phyloP scores from a whole-genome alignment of 345 rosid genomes.

The Citrus mangshanensis region DNA sequence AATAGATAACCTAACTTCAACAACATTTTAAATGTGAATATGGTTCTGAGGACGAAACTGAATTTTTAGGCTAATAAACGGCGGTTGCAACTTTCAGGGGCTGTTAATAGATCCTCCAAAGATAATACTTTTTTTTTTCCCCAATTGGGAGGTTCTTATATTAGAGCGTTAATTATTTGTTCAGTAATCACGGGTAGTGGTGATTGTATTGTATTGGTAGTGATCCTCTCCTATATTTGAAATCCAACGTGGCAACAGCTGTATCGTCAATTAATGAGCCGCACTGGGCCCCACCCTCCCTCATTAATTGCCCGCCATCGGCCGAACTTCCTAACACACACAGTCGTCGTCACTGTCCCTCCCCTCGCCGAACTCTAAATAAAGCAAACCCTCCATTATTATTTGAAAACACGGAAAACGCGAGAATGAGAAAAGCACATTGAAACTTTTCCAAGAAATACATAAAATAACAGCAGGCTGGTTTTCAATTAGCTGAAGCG shows the following conservation, averaged over 20 bases:
- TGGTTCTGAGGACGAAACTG: neutral
- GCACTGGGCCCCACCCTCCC: neutral
- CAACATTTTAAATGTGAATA: neutral
- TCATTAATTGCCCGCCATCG: slow-evolving; percentile 38
- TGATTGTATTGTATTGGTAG: neutral
- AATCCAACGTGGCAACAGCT: slow-evolving; percentile 28
- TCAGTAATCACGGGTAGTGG: neutral
- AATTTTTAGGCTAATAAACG: too few relatives aligned
- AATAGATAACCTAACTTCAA: too few relatives aligned
- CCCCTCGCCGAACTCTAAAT: neutral
- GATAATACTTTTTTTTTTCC: neutral
- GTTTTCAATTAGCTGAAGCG: slow-evolving; percentile 11
- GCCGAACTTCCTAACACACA: neutral
- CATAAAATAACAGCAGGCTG: neutral
- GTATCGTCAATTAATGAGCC: neutral
- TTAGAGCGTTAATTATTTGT: slow-evolving; percentile 6
- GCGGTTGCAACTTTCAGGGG: neutral
- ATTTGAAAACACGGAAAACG: neutral
- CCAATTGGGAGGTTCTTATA: neutral
- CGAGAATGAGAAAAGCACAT: neutral
- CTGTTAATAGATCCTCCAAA: neutral
- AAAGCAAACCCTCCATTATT: neutral
- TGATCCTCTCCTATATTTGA: neutral
- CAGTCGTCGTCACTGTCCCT: neutral
- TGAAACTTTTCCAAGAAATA: neutral